Evolutionary conservation across 192 early-diverging fungal species (phyloP).

Genomic region (Chytriomyces hyalinus): DNA sequence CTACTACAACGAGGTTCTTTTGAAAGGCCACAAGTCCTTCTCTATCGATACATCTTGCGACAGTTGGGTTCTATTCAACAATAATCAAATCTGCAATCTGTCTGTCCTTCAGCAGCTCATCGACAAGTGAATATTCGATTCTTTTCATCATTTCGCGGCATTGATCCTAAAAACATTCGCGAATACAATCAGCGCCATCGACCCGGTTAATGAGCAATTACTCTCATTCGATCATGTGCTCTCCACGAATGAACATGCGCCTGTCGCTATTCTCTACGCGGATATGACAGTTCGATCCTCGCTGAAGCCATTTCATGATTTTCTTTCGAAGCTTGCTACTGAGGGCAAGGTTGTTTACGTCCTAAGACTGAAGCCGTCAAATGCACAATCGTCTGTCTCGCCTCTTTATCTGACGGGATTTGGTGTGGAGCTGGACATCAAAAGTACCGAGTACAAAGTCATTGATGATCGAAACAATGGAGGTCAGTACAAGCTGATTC

Average conservation of each 20-base stretch:
- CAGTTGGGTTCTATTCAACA: too few relatives aligned
- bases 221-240: constrained; percentile 66
- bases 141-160: too few relatives aligned
- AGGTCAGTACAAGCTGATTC: constrained; percentile 30
- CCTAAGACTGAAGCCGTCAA: constrained; percentile 70
- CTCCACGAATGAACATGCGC: neutral
- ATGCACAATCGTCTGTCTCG: neutral
- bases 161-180: too few relatives aligned
- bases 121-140: too few relatives aligned
- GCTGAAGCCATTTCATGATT: constrained; percentile 54
- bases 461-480: constrained; percentile 87
- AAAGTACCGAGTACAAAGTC: constrained; percentile 96
- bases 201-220: too few relatives aligned
- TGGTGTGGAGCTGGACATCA: constrained; percentile 91
- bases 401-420: constrained; percentile 80
- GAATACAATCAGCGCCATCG: too few relatives aligned
- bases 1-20: too few relatives aligned
- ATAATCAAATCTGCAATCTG: too few relatives aligned
- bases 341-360: constrained; percentile 63
- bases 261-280: constrained; percentile 75
- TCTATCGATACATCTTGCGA: too few relatives aligned
- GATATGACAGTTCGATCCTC: constrained; percentile 69
- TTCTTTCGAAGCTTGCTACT: constrained; percentile 56
- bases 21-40: too few relatives aligned
- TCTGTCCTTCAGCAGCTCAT: too few relatives aligned